Conservation (phyloP, 495 filamentous ascomycete genomes). For the Aspergillus ostianus region DNA sequence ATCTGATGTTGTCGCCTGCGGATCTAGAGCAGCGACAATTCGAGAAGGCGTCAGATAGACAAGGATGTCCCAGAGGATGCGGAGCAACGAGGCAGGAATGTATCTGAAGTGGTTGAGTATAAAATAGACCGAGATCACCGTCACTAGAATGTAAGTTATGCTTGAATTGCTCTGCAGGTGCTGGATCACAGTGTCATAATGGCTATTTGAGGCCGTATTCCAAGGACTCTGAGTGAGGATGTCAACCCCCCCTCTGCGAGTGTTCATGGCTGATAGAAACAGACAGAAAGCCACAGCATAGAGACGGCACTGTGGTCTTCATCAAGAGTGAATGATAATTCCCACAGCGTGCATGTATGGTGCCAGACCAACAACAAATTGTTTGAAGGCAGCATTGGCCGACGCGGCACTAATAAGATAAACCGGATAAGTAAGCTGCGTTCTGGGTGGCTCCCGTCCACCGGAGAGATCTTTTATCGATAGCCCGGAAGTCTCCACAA, state of each 20-base stretch:
- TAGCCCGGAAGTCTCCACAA: constrained; percentile 33
- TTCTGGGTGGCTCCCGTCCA: constrained; percentile 23
- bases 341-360: constrained; percentile 13
- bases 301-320: constrained; percentile 20
- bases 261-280: constrained; percentile 40
- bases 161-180: constrained; percentile 28
- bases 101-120: constrained; percentile 32
- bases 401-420: constrained; percentile 9
- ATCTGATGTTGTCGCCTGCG: constrained; percentile 29
- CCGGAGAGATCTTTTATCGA: constrained; percentile 46
- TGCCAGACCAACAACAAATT: constrained; percentile 3
- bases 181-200: constrained; percentile 35
- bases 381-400: neutral
- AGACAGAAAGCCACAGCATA: constrained; percentile 21
- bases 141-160: constrained; percentile 26
- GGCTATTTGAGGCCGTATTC: constrained; percentile 26
- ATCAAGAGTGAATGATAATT: constrained; percentile 15
- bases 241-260: constrained; percentile 35
- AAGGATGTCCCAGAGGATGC: constrained; percentile 57
- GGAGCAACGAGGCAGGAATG: constrained; percentile 27
- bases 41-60: constrained; percentile 60
- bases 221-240: constrained; percentile 34
- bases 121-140: constrained; percentile 24
- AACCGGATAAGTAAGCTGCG: constrained; percentile 20
- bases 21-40: constrained; percentile 59